Evolutionary conservation across 495 filamentous ascomycete genomes (phyloP), one percentile per base, ranked within the genome.

Genomic region (Glonium stellatum): DNA sequence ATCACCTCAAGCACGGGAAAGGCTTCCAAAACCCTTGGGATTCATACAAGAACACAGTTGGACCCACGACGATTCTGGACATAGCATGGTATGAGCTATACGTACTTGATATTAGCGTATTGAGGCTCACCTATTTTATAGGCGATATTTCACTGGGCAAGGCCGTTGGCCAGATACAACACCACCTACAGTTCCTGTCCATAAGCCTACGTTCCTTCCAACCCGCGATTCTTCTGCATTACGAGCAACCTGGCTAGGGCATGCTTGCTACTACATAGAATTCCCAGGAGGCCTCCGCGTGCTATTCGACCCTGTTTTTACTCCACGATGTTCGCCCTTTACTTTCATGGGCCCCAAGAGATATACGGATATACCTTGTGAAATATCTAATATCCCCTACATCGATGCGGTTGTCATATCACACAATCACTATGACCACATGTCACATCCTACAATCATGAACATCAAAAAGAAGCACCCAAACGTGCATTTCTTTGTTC

Each of bases 241-340:
- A 8, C 86, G 92, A 19, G 91, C 92, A 41, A 98, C 93, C 35
- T 98, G 93, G 93, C 82, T 98, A 4, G 93, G 93, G 10, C 93
- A 98, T 73, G 91, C 93, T 0, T 96, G 90, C 74, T 96, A 90
- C 72, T 89, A 88, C 69, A 85, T 95, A 55, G 93, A 97, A 70
- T 97, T 95, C 66, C 92, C 93, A 15, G 75, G 79, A 55, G 93
- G 93, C 0, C 76, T 98, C 21, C 84, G 92, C 41, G 90, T 95
- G 1, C 80, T 98, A 11, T 97, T 97, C 71, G 93, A 98, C 70
- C 93, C 93, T 1, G 92, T 98, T 15, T 96, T 98, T 60, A 89
- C 91, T 62, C 81, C 87, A 56, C 85, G 90, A 52, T 98, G 93
- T 70, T 82, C 83, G 22, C 93, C 92, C 0, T 79, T 89, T 65